Percentiles rank a stretch among this genome's conserved stretches.
Conservation (phyloP, 805 yeast genomes). For the Torulaspora indica region DNA sequence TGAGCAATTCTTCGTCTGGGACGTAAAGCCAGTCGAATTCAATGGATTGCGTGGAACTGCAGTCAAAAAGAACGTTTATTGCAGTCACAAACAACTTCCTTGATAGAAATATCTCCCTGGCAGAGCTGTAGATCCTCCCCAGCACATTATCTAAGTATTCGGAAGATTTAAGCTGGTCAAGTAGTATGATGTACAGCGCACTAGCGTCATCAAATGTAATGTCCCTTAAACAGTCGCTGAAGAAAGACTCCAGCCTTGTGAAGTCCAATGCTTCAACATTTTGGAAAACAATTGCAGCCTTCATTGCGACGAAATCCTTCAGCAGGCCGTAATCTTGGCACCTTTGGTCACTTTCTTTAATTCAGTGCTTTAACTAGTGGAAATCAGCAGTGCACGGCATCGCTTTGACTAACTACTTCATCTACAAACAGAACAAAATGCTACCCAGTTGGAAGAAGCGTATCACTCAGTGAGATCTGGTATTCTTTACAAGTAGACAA, state of each 20-base stretch:
- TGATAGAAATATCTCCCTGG: constrained; percentile 25
- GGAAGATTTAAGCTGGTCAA: constrained; percentile 19
- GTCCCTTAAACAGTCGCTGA: constrained; percentile 10
- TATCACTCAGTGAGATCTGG: not conserved
- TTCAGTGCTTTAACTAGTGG: not conserved
- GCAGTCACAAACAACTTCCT: constrained; percentile 20
- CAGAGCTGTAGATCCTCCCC: constrained; percentile 29
- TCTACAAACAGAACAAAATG: not conserved
- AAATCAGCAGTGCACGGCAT: not conserved
- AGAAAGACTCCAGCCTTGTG: constrained; percentile 1
- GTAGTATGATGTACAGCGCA: constrained; percentile 23
- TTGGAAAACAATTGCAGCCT: constrained; percentile 21
- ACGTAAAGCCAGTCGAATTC: constrained; percentile 22
- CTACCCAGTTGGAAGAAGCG: too few species aligned
- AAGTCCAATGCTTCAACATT: constrained; percentile 11
- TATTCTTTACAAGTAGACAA: not conserved
- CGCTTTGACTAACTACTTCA: not conserved
- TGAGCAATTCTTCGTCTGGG: constrained; percentile 5
- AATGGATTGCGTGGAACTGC: constrained; percentile 10
- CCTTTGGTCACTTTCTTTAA: not conserved
- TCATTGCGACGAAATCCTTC: constrained; percentile 1
- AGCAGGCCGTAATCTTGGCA: too few species aligned
- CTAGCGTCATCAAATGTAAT: constrained; percentile 10
- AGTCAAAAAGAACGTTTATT: constrained; percentile 25
- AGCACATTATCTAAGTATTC: constrained; percentile 26